Evolutionary conservation across 768 basidiomycete genomes (phyloP).

Genomic region (Naganishia antarctica): DNA sequence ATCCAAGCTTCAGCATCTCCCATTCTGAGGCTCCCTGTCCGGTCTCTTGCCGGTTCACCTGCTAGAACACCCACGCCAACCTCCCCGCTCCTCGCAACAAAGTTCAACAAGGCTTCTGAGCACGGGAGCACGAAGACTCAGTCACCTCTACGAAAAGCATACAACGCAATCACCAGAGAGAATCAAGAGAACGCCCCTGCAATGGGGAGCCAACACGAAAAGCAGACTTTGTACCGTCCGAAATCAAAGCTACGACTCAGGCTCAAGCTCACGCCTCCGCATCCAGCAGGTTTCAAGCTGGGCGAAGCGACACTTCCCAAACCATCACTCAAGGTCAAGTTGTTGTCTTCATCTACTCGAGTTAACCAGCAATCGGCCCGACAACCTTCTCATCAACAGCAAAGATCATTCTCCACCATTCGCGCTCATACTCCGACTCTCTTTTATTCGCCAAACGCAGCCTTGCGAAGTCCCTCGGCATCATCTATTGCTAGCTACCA

Average conservation of each 20-base stretch:
- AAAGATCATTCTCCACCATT: constrained; percentile 11
- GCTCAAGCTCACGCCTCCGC: constrained; percentile 41
- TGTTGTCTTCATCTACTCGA: constrained; percentile 1
- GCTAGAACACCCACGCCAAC: background rate
- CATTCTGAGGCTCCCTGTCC: background rate
- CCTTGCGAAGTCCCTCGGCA: background rate
- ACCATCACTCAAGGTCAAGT: constrained; percentile 1
- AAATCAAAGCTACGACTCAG: constrained; percentile 46
- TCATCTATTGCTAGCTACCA: too few species aligned
- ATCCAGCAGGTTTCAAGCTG: constrained; percentile 29
- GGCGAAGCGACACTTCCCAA: constrained; percentile 5
- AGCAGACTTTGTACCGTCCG: constrained; percentile 36
- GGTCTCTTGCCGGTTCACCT: background rate
- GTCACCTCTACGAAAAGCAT: constrained; percentile 6
- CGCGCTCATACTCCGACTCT: background rate
- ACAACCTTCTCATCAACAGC: background rate
- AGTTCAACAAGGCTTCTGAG: background rate
- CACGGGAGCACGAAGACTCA: background rate
- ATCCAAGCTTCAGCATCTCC: too few species aligned
- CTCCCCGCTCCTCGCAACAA: background rate
- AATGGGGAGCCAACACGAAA: background rate
- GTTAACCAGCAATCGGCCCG: constrained; percentile 11
- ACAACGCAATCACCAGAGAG: background rate
- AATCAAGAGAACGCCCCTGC: constrained; percentile 5
- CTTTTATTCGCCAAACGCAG: background rate